These are phyloP conservation scores for Penicillium griseofulvum DNA, from an alignment of 2,329 filamentous ascomycete genomes.

Conservation along the genomic window DNA sequence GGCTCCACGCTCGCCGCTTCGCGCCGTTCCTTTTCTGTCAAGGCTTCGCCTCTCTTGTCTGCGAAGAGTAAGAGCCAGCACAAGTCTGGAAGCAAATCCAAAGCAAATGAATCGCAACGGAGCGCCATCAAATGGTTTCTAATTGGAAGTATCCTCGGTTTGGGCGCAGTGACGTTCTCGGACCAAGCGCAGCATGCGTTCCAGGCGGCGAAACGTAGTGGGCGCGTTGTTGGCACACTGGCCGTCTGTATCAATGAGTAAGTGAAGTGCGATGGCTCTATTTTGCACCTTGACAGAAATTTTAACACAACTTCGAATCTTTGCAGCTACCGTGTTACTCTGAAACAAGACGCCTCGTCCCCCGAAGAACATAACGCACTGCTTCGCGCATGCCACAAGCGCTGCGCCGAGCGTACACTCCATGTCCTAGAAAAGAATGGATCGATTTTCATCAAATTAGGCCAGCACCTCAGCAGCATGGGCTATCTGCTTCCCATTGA, in stretches of 20 bases:
- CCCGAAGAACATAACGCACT: constrained; percentile 63
- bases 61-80: constrained; percentile 2
- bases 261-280: constrained; percentile 28
- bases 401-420: constrained; percentile 85
- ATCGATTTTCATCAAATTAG: constrained; percentile 96
- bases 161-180: constrained; percentile 50
- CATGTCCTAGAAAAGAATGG: constrained; percentile 90
- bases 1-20: not conserved
- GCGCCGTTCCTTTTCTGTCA: constrained; percentile 20
- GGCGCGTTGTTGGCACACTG: constrained; percentile 72
- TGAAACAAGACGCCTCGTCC: constrained; percentile 67
- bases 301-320: constrained; percentile 5
- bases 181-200: constrained; percentile 74
- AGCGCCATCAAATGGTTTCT: constrained; percentile 34
- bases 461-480: constrained; percentile 93
- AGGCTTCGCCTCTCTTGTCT: constrained; percentile 14
- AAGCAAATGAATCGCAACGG: constrained; percentile 13
- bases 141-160: constrained; percentile 38
- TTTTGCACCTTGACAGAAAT: not conserved
- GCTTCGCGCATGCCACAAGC: constrained; percentile 81
- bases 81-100: not conserved
- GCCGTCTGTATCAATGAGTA: constrained; percentile 87
- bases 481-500: constrained; percentile 88
- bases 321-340: constrained; percentile 76
- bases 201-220: constrained; percentile 71